These are phyloP conservation scores for Cercophora sp. DNA, from an alignment of 495 filamentous ascomycete species.

Conservation along the genomic window DNA sequence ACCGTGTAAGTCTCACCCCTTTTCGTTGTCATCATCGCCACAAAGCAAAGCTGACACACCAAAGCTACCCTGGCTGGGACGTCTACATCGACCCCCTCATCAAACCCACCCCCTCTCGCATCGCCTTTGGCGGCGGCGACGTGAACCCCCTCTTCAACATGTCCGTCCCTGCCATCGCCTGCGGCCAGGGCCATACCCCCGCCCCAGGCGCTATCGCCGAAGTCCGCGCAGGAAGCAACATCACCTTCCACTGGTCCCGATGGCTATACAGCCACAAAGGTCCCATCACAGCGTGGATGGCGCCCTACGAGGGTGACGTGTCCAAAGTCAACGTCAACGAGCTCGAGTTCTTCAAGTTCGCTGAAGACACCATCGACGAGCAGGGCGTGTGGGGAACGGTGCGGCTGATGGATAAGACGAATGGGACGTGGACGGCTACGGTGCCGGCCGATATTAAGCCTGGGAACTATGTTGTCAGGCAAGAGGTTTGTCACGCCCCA, in stretches of 20 bases:
- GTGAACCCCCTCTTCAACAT: constrained; percentile 42
- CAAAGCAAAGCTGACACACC: neutral
- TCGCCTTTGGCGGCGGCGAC: constrained; percentile 20
- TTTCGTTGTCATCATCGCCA: too few relatives aligned
- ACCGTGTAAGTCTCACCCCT: constrained; percentile 13
- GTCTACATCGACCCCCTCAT: constrained; percentile 15
- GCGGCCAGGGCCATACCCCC: constrained; percentile 52
- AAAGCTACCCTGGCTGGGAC: constrained; percentile 24
- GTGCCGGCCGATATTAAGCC: constrained; percentile 52
- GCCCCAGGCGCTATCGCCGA: constrained; percentile 43
- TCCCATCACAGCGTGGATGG: constrained; percentile 46
- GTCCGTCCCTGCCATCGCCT: constrained; percentile 52
- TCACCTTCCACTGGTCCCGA: constrained; percentile 53
- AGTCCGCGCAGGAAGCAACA: constrained; percentile 44
- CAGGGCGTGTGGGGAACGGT: constrained; percentile 48
- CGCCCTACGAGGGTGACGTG: constrained; percentile 20
- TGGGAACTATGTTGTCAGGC: constrained; percentile 60
- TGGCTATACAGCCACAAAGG: constrained; percentile 63
- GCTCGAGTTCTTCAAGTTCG: constrained; percentile 67
- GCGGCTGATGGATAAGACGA: constrained; percentile 39
- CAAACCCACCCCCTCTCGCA: constrained; percentile 7
- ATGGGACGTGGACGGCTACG: constrained; percentile 54
- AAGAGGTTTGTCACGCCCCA: constrained; percentile 55
- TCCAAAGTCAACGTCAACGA: constrained; percentile 53
- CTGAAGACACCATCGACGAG: constrained; percentile 47